phyloP scores from a whole-genome alignment of 2,329 filamentous ascomycete species.

The Diplodia seriata region DNA sequence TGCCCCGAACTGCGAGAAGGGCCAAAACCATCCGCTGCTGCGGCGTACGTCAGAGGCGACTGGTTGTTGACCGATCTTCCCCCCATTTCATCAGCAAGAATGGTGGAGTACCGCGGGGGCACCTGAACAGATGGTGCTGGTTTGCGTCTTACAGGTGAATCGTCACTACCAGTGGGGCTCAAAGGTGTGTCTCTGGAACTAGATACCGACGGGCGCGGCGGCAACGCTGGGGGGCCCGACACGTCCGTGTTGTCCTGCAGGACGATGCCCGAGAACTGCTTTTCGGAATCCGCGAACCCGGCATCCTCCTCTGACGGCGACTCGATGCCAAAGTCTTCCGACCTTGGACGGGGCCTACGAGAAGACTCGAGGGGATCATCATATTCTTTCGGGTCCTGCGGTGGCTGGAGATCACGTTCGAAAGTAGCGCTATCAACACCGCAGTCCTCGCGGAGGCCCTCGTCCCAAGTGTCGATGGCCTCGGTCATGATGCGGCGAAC shows the following conservation, averaged over 20 bases:
- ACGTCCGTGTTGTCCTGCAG: conserved; percentile 52
- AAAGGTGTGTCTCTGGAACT: conserved; percentile 15
- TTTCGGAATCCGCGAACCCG: conserved; percentile 41
- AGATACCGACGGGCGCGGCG: conserved; percentile 43
- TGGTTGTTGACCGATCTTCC: conserved; percentile 37
- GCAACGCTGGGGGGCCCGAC: conserved; percentile 46
- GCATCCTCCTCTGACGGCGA: conserved; percentile 37
- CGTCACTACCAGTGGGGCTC: conserved; percentile 29
- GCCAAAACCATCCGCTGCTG: conserved; percentile 50
- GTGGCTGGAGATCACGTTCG: conserved; percentile 49
- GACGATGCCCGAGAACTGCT: conserved; percentile 51
- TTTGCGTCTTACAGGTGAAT: conserved; percentile 47
- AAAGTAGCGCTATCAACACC: conserved; percentile 49
- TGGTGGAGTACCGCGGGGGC: conserved; percentile 54
- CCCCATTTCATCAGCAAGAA: conserved; percentile 49
- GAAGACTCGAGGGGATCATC: conserved; percentile 54
- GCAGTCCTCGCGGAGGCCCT: conserved; percentile 53
- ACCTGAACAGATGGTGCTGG: conserved; percentile 51
- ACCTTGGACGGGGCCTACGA: conserved; percentile 35
- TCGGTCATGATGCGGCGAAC: conserved; percentile 58
- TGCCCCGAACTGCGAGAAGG: conserved; percentile 28
- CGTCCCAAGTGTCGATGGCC: conserved; percentile 55
- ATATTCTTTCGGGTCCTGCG: conserved; percentile 52
- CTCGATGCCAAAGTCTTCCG: conserved; percentile 31
- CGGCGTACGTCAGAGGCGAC: conserved; percentile 50